Evolutionary conservation across 192 early-diverging fungal species (phyloP).

Genomic region (Backusella circina): DNA sequence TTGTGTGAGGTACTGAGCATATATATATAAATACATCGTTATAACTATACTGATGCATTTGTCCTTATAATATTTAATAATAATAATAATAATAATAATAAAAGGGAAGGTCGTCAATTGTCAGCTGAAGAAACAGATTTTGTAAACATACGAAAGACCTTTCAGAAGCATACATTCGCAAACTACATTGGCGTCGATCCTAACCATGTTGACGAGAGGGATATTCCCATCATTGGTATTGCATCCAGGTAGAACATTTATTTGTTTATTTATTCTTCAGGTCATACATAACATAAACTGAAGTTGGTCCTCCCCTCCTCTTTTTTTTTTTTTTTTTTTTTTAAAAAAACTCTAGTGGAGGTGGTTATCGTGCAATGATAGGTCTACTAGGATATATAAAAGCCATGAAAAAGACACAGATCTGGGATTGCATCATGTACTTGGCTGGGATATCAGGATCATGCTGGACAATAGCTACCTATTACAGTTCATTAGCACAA

Average conservation of each 20-base stretch:
- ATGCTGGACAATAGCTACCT: slow-evolving; percentile 58
- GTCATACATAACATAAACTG: not conserved
- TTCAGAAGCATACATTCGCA: slow-evolving; percentile 61
- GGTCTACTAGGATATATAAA: slow-evolving; percentile 58
- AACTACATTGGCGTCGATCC: slow-evolving; percentile 68
- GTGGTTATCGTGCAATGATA: slow-evolving; percentile 77
- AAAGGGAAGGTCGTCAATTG: slow-evolving; percentile 36
- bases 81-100: too few relatives aligned
- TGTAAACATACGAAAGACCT: slow-evolving; percentile 40
- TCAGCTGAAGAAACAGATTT: slow-evolving; percentile 46
- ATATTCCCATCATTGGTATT: slow-evolving; percentile 68
- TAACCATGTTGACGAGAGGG: slow-evolving; percentile 55
- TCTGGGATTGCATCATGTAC: slow-evolving; percentile 70
- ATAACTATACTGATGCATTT: too few relatives aligned
- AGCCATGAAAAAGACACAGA: slow-evolving; percentile 60
- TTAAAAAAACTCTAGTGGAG: slow-evolving; percentile 57
- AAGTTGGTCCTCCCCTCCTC: not conserved
- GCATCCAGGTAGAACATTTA: slow-evolving; percentile 49
- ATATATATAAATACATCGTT: not conserved
- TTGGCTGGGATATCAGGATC: slow-evolving; percentile 62
- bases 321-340: not conserved
- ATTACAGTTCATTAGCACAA: slow-evolving; percentile 40
- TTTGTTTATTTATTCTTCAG: not conserved
- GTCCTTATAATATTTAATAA: too few relatives aligned
- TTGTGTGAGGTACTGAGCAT: not conserved